Percentiles rank a stretch among this genome's conserved stretches.
phyloP scores from a whole-genome alignment of 176 grass and related monocot species.

The Eleusine coracana region DNA sequence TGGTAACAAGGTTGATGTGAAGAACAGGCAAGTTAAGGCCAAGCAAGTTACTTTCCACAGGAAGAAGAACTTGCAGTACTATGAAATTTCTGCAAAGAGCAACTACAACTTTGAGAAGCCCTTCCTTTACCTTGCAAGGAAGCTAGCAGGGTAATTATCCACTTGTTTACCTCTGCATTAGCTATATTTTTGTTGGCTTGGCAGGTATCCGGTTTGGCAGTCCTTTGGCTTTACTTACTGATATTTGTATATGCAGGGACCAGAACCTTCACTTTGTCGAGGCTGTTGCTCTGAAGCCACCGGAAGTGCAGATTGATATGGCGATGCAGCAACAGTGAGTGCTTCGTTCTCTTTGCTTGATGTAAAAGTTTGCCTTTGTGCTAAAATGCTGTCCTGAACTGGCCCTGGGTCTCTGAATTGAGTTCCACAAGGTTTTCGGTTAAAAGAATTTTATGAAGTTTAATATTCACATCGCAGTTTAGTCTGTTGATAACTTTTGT shows the following conservation, averaged over 20 bases:
- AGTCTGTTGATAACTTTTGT: background rate
- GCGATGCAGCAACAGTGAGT: slow-evolving; percentile 73
- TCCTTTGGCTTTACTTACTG: background rate
- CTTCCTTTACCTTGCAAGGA: slow-evolving; percentile 70
- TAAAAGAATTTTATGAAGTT: background rate
- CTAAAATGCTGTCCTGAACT: background rate
- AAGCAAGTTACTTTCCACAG: slow-evolving; percentile 80
- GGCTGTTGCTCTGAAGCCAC: slow-evolving; percentile 71
- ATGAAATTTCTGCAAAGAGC: slow-evolving; percentile 83
- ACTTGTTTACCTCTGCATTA: background rate
- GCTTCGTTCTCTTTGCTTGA: background rate
- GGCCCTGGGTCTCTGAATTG: background rate
- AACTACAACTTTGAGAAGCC: slow-evolving; percentile 89
- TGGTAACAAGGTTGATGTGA: slow-evolving; percentile 84
- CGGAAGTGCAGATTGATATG: slow-evolving; percentile 70
- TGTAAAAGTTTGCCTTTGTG: background rate
- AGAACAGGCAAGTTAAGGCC: slow-evolving; percentile 74
- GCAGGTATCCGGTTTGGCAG: background rate
- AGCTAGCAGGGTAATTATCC: slow-evolving; percentile 61
- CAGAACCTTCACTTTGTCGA: slow-evolving; percentile 68
- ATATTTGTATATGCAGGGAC: slow-evolving; percentile 39
- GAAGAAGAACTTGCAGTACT: slow-evolving; percentile 84
- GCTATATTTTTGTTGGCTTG: background rate
- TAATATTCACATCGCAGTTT: no score
- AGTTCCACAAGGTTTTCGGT: background rate